Evolutionary conservation across 441 rosid species (phyloP).

Genomic region (Viola pubescens): DNA sequence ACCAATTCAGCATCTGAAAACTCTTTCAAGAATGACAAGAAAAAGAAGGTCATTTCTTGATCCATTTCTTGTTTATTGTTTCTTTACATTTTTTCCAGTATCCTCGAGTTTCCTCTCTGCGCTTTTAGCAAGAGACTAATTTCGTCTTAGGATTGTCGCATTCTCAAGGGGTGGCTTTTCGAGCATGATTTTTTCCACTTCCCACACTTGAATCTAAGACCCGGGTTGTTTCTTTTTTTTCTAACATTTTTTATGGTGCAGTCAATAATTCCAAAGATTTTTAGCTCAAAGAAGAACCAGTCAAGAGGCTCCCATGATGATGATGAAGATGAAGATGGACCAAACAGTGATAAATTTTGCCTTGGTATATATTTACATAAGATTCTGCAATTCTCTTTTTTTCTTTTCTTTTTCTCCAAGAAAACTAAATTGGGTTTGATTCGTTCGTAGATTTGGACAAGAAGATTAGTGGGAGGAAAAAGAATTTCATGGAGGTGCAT

Average conservation of each 20-base stretch:
- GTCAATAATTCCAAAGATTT: slow-evolving; percentile 69
- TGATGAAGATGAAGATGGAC: slow-evolving; percentile 15
- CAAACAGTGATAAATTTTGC: slow-evolving; percentile 26
- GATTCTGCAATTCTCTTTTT: slow-evolving; percentile 5
- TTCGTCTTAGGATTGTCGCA: background rate
- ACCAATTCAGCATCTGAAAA: slow-evolving; percentile 23
- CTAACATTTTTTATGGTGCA: slow-evolving; percentile 17
- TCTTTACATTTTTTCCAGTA: background rate
- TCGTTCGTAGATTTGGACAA: slow-evolving; percentile 39
- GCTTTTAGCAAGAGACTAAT: background rate
- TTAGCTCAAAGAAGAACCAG: slow-evolving; percentile 41
- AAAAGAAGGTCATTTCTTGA: slow-evolving; percentile 46
- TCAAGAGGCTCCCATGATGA: slow-evolving; percentile 36
- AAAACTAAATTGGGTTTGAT: background rate
- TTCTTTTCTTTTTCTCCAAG: background rate
- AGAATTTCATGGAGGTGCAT: slow-evolving; percentile 32
- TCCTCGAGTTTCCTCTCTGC: background rate
- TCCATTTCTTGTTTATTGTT: background rate
- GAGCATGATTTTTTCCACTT: background rate
- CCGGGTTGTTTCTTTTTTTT: background rate
- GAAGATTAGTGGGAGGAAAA: slow-evolving; percentile 27
- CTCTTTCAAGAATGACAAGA: slow-evolving; percentile 52
- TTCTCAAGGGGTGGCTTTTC: background rate
- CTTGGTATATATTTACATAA: slow-evolving; percentile 1
- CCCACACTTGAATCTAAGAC: background rate